Base-by-base conservation (phyloP, 441 rosid genomes). In the Omphalea diandra region DNA sequence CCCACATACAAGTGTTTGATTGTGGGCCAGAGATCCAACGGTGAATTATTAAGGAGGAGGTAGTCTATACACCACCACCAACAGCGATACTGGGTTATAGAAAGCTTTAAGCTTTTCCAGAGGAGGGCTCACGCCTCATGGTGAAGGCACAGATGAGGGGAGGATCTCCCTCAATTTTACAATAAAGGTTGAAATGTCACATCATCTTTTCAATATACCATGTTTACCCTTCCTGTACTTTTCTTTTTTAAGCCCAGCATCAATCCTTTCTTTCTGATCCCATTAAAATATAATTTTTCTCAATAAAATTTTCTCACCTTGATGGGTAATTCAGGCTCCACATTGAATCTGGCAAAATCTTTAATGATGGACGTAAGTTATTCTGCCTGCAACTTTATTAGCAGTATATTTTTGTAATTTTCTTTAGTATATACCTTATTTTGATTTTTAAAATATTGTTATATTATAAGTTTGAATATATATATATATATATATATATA, bases 101-200 rank as follows among this genome's bases (percentile, higher is more conserved):
- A 40, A 62, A 62, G 50, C 5, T 57, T 33, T 14, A 7, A 54
- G 9, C 59, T 65, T 69, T 69, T 41, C 7, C 77, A 65, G 71
- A 38, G 2, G 57, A 31, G 62, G 63, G 55, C 29, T 46, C 55
- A 11, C 50, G 17, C 50, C 18, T 14, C 20, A n/a, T 4, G 1
- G 6, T 54, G 27, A 3, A 5, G 0, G 41, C 6, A 49, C 59
- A 40, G 57, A 69, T 62, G 1, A 11, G 57, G 38, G 47, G 2
- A 41, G 76, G 73, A 74, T 81, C 78, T 78, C 78, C 84, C 84
- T 78, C 80, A 64, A 73, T 73, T 72, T 66, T 72, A 77, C 54
- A 58, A 79, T 58, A 2, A 15, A 4, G 29, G 27, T 50, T 56
- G 77, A 74, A 7, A 44, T 38, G 83, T 77, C 85, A 75, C 57